phyloP scores from a whole-genome alignment of 352 stramenopile species.

The Poterioochromonas sp. region DNA sequence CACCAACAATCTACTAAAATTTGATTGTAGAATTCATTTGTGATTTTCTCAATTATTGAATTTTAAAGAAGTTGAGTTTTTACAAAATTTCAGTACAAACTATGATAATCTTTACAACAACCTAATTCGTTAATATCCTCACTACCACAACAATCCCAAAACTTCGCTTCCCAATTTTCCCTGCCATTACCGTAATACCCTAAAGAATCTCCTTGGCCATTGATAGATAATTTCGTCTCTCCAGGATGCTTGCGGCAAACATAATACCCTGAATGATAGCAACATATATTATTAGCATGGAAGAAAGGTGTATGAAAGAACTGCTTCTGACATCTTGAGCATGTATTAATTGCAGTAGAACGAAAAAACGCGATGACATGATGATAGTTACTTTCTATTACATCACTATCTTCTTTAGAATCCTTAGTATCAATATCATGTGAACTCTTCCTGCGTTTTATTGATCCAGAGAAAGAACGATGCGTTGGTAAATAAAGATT shows the following conservation, averaged over 20 bases:
- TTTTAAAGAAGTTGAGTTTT: too few relatives aligned
- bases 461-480: not conserved
- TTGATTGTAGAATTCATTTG: too few relatives aligned
- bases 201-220: not conserved
- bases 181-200: constrained; percentile 18
- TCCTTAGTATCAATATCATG: not conserved
- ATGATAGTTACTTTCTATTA: not conserved
- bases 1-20: too few relatives aligned
- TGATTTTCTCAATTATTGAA: too few relatives aligned
- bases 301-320: not conserved
- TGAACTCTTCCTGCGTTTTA: not conserved
- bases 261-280: constrained; percentile 6
- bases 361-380: constrained; percentile 4
- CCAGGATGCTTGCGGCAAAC: constrained; percentile 22
- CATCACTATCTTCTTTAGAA: not conserved
- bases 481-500: too few relatives aligned
- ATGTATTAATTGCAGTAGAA: not conserved
- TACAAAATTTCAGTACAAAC: constrained; percentile 15
- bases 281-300: not conserved
- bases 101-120: constrained; percentile 47
- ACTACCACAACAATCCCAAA: constrained; percentile 29
- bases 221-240: not conserved
- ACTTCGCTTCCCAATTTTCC: constrained; percentile 8
- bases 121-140: not conserved
- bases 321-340: not conserved